phyloP scores from a whole-genome alignment of 768 basidiomycete species.

The Lyophyllum semitale region DNA sequence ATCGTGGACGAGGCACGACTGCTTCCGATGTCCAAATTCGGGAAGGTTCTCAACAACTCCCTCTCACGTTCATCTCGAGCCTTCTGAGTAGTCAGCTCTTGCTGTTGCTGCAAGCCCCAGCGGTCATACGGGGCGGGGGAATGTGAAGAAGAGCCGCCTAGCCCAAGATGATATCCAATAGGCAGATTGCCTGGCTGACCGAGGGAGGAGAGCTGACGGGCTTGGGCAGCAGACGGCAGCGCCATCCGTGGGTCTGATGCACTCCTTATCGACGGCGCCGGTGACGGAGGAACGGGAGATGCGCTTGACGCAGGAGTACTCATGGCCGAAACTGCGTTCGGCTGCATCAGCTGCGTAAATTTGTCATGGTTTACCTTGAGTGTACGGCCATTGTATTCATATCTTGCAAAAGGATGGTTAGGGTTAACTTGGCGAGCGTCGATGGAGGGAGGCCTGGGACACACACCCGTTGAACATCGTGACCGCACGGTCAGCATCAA shows the following conservation, averaged over 20 bases:
- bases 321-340: background rate
- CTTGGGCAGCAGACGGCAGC: background rate
- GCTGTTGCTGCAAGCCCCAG: conserved; percentile 12
- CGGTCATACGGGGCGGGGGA: conserved; percentile 34
- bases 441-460: conserved; percentile 1
- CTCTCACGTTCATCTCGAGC: conserved; percentile 9
- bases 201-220: conserved; percentile 4
- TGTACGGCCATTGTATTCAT: conserved; percentile 83
- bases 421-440: conserved; percentile 2
- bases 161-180: conserved; percentile 13
- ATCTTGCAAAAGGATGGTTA: conserved; percentile 46
- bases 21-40: conserved; percentile 6
- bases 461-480: conserved; percentile 89
- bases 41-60: conserved; percentile 10
- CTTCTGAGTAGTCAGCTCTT: background rate
- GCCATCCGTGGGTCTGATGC: conserved; percentile 9
- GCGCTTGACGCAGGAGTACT: conserved; percentile 3
- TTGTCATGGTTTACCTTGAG: conserved; percentile 94
- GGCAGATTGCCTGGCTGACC: conserved; percentile 8
- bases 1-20: conserved; percentile 7
- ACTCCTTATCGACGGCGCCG: conserved; percentile 12
- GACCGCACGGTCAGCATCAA: conserved; percentile 83
- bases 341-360: conserved; percentile 46
- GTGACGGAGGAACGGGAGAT: conserved; percentile 22
- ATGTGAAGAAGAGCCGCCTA: conserved; percentile 8